Conservation (phyloP, 1,284 basidiomycete species). For the Anthracocystis setariae region DNA sequence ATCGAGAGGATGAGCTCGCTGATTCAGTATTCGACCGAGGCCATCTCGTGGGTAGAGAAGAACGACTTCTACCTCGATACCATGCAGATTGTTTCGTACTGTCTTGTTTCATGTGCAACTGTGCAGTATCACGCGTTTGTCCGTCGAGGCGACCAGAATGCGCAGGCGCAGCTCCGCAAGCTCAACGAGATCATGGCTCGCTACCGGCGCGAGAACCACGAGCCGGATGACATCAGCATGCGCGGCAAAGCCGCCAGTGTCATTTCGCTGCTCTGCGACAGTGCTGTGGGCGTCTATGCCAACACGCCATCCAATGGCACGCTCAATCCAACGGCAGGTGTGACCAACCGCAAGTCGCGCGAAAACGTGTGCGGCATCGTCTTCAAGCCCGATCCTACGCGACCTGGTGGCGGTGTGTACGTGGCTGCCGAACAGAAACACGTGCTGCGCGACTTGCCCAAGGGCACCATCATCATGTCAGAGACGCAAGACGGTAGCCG, state of each 20-base stretch:
- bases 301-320: conserved; percentile 58
- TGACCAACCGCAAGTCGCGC: conserved; percentile 65
- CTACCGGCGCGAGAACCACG: conserved; percentile 56
- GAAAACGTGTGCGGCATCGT: conserved; percentile 72
- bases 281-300: conserved; percentile 65
- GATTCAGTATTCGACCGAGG: conserved; percentile 53
- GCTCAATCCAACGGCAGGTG: conserved; percentile 70
- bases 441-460: conserved; percentile 74
- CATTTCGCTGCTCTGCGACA: conserved; percentile 86
- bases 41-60: conserved; percentile 59
- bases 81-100: conserved; percentile 59
- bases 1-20: conserved; percentile 62
- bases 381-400: conserved; percentile 72
- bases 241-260: conserved; percentile 88
- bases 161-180: conserved; percentile 44
- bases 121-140: conserved; percentile 62
- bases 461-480: conserved; percentile 75
- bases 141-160: conserved; percentile 54
- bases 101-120: conserved; percentile 62
- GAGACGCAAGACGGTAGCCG: conserved; percentile 65
- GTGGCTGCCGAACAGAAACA: conserved; percentile 72
- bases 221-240: conserved; percentile 73
- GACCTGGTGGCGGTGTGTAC: conserved; percentile 85
- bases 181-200: conserved; percentile 40
- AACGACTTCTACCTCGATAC: conserved; percentile 63